Conservation (phyloP, 2,329 filamentous ascomycete genomes). For the Gnomoniopsis smithogilvyi region DNA sequence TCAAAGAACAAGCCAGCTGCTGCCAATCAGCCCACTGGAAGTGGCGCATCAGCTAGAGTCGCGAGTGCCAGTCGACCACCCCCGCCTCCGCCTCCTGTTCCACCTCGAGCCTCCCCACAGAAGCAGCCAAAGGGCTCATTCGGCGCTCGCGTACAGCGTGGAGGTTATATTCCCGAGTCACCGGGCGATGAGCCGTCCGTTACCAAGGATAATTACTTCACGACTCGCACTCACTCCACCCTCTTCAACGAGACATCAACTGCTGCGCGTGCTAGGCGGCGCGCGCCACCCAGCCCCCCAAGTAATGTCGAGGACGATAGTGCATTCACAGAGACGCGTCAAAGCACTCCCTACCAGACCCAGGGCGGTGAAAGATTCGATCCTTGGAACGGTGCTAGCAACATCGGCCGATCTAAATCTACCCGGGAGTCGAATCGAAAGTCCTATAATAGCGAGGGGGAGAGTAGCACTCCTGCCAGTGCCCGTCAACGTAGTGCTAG, state of each 20-base stretch:
- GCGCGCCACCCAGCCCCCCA: constrained; percentile 35
- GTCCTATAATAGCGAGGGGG: constrained; percentile 22
- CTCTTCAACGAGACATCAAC: constrained; percentile 24
- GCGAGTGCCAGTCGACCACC: constrained; percentile 9
- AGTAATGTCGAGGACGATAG: constrained; percentile 40
- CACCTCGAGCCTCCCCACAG: constrained; percentile 49
- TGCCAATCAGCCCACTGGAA: constrained; percentile 21
- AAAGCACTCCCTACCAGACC: constrained; percentile 55
- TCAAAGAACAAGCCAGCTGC: constrained; percentile 12
- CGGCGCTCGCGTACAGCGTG: constrained; percentile 38
- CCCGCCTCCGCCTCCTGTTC: constrained; percentile 34
- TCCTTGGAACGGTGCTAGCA: constrained; percentile 44
- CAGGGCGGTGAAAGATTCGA: constrained; percentile 58
- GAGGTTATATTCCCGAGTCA: constrained; percentile 49
- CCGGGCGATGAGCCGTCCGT: constrained; percentile 53
- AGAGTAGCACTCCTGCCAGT: constrained; percentile 15
- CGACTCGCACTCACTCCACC: constrained; percentile 26
- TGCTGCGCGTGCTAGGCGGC: constrained; percentile 17
- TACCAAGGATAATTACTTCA: constrained; percentile 48
- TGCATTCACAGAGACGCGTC: constrained; percentile 43
- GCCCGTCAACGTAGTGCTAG: constrained; percentile 31
- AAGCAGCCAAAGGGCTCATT: constrained; percentile 55
- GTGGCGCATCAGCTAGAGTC: constrained; percentile 6
- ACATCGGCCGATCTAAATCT: constrained; percentile 13
- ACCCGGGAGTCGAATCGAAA: constrained; percentile 17